Percentiles rank a stretch among this genome's conserved stretches.
Conservation (phyloP, 208 protist genomes). For the Novymonas esmeraldas region DNA sequence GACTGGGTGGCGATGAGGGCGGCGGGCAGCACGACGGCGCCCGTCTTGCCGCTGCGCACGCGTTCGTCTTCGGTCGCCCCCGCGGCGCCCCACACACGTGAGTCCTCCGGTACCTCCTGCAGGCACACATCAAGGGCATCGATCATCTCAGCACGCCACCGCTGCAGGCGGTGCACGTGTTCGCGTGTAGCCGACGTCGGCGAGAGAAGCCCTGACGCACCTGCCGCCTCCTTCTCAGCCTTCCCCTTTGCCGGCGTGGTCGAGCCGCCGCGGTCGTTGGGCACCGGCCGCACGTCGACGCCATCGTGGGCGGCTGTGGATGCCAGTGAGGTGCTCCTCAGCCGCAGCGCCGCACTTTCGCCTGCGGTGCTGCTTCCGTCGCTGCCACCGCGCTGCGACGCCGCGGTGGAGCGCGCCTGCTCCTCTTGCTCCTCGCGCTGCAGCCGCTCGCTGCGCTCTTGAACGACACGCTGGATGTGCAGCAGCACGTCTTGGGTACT, state of each 20-base stretch:
- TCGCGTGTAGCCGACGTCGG: not conserved
- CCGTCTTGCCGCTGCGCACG: slow-evolving; percentile 6
- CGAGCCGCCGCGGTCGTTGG: not conserved
- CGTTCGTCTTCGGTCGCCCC: not conserved
- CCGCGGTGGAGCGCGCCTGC: not conserved
- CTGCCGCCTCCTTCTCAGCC: not conserved
- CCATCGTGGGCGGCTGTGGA: not conserved
- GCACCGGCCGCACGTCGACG: not conserved
- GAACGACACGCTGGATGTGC: slow-evolving; percentile 55
- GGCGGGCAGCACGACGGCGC: slow-evolving; percentile 9
- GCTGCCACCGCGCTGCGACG: not conserved
- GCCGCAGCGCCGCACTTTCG: not conserved
- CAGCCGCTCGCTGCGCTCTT: slow-evolving; percentile 27
- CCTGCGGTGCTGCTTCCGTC: slow-evolving; percentile 4
- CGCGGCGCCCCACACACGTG: slow-evolving; percentile 8
- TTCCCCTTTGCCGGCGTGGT: not conserved
- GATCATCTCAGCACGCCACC: slow-evolving; percentile 71
- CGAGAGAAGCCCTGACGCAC: not conserved
- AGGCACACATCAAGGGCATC: slow-evolving; percentile 83
- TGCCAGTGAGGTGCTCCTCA: not conserved
- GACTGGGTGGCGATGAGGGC: not conserved
- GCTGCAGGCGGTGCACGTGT: slow-evolving; percentile 30
- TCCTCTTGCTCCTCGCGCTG: slow-evolving; percentile 18
- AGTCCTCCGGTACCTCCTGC: slow-evolving; percentile 56
- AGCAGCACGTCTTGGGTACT: slow-evolving; percentile 59